These are phyloP conservation scores for Thoreauomyces humboldtii DNA, from an alignment of 192 early-diverging fungal genomes.

Conservation along the genomic window DNA sequence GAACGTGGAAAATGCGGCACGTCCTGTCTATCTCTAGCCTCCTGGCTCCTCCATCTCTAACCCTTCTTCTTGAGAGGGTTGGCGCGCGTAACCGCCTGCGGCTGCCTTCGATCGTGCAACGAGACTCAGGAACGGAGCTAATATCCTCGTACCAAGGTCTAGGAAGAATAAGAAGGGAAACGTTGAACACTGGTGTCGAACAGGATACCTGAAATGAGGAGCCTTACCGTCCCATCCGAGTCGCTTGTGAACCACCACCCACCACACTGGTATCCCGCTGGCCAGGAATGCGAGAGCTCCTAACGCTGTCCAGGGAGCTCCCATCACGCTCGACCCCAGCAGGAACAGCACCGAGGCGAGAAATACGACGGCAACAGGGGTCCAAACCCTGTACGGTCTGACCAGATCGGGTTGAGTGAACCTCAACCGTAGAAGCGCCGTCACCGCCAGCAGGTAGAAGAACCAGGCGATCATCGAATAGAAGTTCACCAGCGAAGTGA, in stretches of 20 bases:
- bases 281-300: conserved; percentile 27
- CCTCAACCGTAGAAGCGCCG: conserved; percentile 62
- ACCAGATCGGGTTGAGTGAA: conserved; percentile 64
- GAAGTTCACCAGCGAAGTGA: conserved; percentile 70
- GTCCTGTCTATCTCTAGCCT: no score
- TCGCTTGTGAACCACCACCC: conserved; percentile 15
- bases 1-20: no score
- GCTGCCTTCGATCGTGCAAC: background rate
- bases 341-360: conserved; percentile 58
- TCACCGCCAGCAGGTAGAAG: conserved; percentile 68
- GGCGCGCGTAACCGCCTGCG: background rate
- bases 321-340: conserved; percentile 38
- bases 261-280: conserved; percentile 31
- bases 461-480: conserved; percentile 73
- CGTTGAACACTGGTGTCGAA: background rate
- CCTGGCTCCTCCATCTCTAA: conserved; percentile 24
- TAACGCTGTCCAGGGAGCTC: conserved; percentile 33
- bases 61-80: conserved; percentile 20
- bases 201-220: background rate
- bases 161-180: background rate
- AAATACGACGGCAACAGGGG: conserved; percentile 65
- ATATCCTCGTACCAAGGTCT: background rate
- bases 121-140: background rate
- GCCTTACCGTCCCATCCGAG: conserved; percentile 26
- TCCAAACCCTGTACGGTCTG: conserved; percentile 71